phyloP scores from a whole-genome alignment of 2,329 filamentous ascomycete genomes.

The Bertia moriformis region DNA sequence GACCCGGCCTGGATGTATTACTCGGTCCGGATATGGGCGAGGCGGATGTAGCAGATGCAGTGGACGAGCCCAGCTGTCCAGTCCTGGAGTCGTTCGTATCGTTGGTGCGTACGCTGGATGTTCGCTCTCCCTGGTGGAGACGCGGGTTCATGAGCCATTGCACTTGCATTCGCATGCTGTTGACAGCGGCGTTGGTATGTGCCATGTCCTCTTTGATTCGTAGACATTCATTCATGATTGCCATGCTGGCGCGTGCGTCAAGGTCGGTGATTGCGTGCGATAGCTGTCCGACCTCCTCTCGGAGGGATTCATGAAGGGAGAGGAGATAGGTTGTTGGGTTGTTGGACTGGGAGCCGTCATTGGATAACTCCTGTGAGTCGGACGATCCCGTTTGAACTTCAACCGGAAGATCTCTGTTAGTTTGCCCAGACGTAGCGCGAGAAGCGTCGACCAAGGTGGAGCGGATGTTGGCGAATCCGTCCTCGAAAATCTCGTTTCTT shows the following conservation, averaged over 20 bases:
- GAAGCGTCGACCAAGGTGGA: slow-evolving; percentile 17
- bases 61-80: not conserved
- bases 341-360: slow-evolving; percentile 1
- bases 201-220: slow-evolving; percentile 47
- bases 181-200: slow-evolving; percentile 43
- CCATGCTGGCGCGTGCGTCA: slow-evolving; percentile 45
- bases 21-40: not conserved
- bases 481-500: slow-evolving; percentile 28
- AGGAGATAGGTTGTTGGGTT: slow-evolving; percentile 37
- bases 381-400: too few relatives aligned
- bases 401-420: too few relatives aligned
- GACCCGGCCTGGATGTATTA: slow-evolving; percentile 2
- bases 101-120: slow-evolving; percentile 2
- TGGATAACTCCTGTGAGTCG: not conserved
- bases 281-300: slow-evolving; percentile 40
- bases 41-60: too few relatives aligned
- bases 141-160: slow-evolving; percentile 47
- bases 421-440: slow-evolving; percentile 4
- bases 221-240: slow-evolving; percentile 46
- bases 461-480: slow-evolving; percentile 23
- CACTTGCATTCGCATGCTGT: slow-evolving; percentile 41
- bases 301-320: slow-evolving; percentile 42
- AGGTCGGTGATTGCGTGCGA: slow-evolving; percentile 38
- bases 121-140: slow-evolving; percentile 24
- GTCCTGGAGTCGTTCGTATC: not conserved